Percentiles rank a stretch among this genome's conserved stretches.
phyloP scores from a whole-genome alignment of 169 alveolate species.

The Plasmodium gonderi region DNA sequence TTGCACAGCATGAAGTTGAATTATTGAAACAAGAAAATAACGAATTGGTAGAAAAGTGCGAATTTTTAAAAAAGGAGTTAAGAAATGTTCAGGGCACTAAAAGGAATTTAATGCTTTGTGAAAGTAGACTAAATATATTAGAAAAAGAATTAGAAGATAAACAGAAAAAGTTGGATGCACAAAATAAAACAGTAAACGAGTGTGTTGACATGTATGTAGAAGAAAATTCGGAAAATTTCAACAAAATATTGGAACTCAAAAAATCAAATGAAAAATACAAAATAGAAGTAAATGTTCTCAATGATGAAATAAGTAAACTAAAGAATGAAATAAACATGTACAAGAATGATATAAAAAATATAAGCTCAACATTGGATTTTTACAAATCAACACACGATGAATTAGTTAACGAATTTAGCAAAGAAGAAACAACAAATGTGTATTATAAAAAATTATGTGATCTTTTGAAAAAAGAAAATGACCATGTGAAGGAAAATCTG shows the following conservation, averaged over 20 bases:
- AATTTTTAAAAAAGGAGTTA: constrained; percentile 56
- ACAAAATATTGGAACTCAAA: constrained; percentile 68
- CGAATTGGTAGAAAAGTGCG: constrained; percentile 55
- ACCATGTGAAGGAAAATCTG: constrained; percentile 23
- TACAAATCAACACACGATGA: constrained; percentile 73
- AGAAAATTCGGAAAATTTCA: constrained; percentile 70
- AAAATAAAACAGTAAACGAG: constrained; percentile 58
- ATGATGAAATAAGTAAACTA: constrained; percentile 62
- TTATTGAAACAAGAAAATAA: constrained; percentile 40
- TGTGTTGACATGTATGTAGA: constrained; percentile 72
- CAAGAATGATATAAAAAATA: constrained; percentile 53
- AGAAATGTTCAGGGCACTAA: constrained; percentile 56
- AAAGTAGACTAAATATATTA: constrained; percentile 53
- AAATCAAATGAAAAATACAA: constrained; percentile 50
- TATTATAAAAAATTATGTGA: constrained; percentile 50
- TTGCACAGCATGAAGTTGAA: constrained; percentile 14
- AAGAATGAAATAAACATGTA: constrained; percentile 11
- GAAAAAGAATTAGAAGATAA: constrained; percentile 68
- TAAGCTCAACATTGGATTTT: constrained; percentile 59
- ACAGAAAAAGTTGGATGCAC: constrained; percentile 61
- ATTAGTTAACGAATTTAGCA: constrained; percentile 58
- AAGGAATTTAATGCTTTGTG: constrained; percentile 67
- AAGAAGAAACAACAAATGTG: constrained; percentile 55
- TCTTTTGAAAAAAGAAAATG: constrained; percentile 48
- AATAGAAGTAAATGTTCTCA: constrained; percentile 42